Evolutionary conservation across 1,284 basidiomycete species (phyloP).

Genomic region (Moniliella sp.): DNA sequence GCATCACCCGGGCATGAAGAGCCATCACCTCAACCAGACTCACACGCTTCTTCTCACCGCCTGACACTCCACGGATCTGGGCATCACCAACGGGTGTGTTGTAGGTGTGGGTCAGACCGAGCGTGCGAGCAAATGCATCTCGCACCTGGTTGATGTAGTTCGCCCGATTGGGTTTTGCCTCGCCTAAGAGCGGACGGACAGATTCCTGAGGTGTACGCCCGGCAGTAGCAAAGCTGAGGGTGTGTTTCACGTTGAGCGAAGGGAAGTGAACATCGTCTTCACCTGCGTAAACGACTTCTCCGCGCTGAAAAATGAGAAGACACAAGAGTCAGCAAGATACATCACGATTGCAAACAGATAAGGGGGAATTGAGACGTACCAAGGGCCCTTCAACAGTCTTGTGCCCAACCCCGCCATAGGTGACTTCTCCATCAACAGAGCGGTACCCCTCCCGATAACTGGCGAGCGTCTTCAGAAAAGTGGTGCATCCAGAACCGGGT

Average conservation of each 20-base stretch:
- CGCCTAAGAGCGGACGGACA: slow-evolving; percentile 1
- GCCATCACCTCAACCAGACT: slow-evolving; percentile 34
- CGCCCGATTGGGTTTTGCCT: slow-evolving; percentile 1
- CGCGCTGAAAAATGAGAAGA: not conserved
- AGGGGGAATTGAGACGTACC: slow-evolving; percentile 5
- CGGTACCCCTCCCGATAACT: slow-evolving; percentile 24
- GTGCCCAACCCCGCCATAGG: slow-evolving; percentile 15
- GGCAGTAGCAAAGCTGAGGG: slow-evolving; percentile 14
- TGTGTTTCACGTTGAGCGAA: slow-evolving; percentile 13
- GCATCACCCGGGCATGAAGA: slow-evolving; percentile 13
- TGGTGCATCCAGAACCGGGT: slow-evolving; percentile 22
- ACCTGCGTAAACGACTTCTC: not conserved
- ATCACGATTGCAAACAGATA: slow-evolving; percentile 3
- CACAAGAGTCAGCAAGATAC: too few species aligned
- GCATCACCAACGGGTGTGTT: slow-evolving; percentile 33
- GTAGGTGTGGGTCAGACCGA: slow-evolving; percentile 21
- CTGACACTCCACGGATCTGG: slow-evolving; percentile 26
- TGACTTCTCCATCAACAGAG: slow-evolving; percentile 11
- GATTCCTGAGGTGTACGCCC: not conserved
- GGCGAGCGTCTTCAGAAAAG: slow-evolving; percentile 19
- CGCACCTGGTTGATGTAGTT: slow-evolving; percentile 8
- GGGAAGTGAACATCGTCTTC: slow-evolving; percentile 7
- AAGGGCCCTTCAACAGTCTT: slow-evolving; percentile 14
- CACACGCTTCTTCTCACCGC: slow-evolving; percentile 36
- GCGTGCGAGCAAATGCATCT: slow-evolving; percentile 17